These are phyloP conservation scores for Chalciporus piperatus DNA, from an alignment of 768 basidiomycete genomes.

Conservation along the genomic window DNA sequence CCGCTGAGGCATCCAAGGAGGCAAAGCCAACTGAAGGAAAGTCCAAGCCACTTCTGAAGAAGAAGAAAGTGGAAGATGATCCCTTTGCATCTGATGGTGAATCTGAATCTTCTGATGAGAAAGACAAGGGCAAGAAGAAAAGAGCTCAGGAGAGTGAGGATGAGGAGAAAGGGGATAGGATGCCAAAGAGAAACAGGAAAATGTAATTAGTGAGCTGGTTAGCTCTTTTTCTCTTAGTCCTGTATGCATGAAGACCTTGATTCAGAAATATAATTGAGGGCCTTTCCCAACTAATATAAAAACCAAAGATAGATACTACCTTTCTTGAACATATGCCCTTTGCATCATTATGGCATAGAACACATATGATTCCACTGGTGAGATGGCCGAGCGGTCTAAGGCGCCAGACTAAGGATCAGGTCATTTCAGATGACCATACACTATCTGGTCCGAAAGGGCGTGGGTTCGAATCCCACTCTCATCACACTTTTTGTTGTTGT, in stretches of 20 bases:
- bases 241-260: too few species aligned
- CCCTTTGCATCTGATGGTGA: conserved; percentile 59
- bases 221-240: too few species aligned
- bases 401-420: conserved; percentile 56
- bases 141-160: conserved; percentile 26
- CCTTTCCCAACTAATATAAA: too few species aligned
- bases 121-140: conserved; percentile 9
- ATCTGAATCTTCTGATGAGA: conserved; percentile 12
- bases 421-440: conserved; percentile 9
- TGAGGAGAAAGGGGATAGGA: conserved; percentile 29
- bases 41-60: conserved; percentile 46
- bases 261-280: too few species aligned
- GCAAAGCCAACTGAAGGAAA: conserved; percentile 27
- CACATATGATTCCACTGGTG: not conserved
- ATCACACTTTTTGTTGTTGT: conserved; percentile 12
- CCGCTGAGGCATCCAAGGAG: conserved; percentile 15
- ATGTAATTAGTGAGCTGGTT: too few species aligned
- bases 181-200: conserved; percentile 34
- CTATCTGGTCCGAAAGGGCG: conserved; percentile 40
- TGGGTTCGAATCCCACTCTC: conserved; percentile 43
- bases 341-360: too few species aligned
- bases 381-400: conserved; percentile 64
- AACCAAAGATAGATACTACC: too few species aligned
- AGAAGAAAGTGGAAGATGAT: conserved; percentile 41
- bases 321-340: too few species aligned